A percentile compares a stretch with the other conserved stretches of the same genome.
phyloP scores from a whole-genome alignment of 2,329 filamentous ascomycete genomes.

The Dothideomycetes sp. region DNA sequence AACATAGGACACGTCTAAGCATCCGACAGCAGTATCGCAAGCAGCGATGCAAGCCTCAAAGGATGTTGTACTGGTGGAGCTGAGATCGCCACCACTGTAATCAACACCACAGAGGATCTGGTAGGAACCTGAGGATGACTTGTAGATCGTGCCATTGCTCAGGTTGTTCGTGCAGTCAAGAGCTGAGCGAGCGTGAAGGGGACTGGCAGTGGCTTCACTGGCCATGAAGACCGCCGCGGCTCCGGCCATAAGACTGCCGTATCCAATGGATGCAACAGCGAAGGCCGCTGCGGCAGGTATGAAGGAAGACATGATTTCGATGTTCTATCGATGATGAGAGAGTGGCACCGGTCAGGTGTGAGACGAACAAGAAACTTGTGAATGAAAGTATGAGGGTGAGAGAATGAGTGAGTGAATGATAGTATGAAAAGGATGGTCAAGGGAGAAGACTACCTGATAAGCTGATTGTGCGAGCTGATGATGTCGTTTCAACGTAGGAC shows the following conservation, averaged over 20 bases:
- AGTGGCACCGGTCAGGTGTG: too few relatives aligned
- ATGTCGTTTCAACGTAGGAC: too few relatives aligned
- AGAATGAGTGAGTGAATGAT: too few relatives aligned
- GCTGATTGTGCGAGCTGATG: too few relatives aligned
- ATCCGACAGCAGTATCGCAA: conserved; percentile 3
- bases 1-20: conserved; percentile 10
- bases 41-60: conserved; percentile 16
- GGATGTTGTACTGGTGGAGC: conserved; percentile 7
- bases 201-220: neutral
- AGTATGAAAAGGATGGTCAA: too few relatives aligned
- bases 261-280: neutral
- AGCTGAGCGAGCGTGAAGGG: neutral
- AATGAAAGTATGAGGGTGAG: too few relatives aligned
- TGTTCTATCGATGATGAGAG: too few relatives aligned
- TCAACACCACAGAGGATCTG: conserved; percentile 14
- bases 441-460: too few relatives aligned
- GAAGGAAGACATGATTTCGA: too few relatives aligned
- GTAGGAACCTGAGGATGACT: neutral
- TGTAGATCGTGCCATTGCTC: neutral
- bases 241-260: neutral
- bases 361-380: too few relatives aligned
- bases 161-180: neutral
- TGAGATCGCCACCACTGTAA: conserved; percentile 15
- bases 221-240: neutral
- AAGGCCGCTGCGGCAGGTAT: too few relatives aligned